Evolutionary conservation across 2,329 filamentous ascomycete species (phyloP).

Genomic region (Pseudopyricularia cyperi): DNA sequence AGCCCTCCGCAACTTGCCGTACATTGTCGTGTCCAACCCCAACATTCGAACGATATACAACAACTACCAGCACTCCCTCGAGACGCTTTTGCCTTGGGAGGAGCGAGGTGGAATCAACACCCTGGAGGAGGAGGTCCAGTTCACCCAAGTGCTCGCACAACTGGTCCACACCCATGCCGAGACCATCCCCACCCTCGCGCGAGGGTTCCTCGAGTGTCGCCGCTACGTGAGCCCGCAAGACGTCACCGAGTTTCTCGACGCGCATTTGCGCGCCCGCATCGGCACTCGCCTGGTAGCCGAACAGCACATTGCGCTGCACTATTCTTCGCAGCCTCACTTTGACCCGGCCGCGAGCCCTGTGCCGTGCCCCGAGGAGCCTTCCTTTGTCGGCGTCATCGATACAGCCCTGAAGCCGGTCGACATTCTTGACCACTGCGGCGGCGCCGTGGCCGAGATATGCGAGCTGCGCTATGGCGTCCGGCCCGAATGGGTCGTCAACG

Average conservation of each 20-base stretch:
- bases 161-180: constrained; percentile 91
- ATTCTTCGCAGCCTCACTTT: constrained; percentile 55
- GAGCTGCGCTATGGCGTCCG: constrained; percentile 90
- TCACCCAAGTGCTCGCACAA: constrained; percentile 86
- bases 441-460: constrained; percentile 90
- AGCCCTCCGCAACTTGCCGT: constrained; percentile 83
- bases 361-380: constrained; percentile 37
- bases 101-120: constrained; percentile 50
- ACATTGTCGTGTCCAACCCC: constrained; percentile 96
- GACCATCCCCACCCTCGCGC: constrained; percentile 84
- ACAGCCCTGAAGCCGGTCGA: constrained; percentile 71
- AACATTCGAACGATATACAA: constrained; percentile 90
- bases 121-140: constrained; percentile 76
- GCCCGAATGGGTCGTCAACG: constrained; percentile 68
- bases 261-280: constrained; percentile 85
- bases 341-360: constrained; percentile 38
- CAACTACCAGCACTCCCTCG: constrained; percentile 90
- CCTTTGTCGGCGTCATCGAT: constrained; percentile 87
- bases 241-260: constrained; percentile 85
- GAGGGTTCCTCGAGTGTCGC: constrained; percentile 84
- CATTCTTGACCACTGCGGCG: constrained; percentile 73
- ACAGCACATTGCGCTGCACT: constrained; percentile 88
- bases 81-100: constrained; percentile 75
- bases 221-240: constrained; percentile 75
- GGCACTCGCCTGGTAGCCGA: constrained; percentile 90